Conservation (phyloP, 2,329 filamentous ascomycete genomes). For the Hymenoscyphus albidus region DNA sequence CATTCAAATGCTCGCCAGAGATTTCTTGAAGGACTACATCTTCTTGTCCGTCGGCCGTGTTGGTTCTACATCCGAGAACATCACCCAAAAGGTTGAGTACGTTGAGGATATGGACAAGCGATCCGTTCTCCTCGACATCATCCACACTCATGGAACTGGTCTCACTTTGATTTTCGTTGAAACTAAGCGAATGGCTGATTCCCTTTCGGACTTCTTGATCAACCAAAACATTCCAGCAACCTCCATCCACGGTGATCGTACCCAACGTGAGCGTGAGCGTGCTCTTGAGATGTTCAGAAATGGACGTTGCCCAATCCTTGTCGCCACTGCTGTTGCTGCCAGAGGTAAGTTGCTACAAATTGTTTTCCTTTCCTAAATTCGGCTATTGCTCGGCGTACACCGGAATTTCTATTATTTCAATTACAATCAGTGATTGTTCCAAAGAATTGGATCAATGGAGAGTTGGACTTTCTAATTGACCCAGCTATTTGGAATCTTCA, state of each 20-base stretch:
- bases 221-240: constrained; percentile 98
- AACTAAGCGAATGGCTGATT: constrained; percentile 99
- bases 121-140: constrained; percentile 92
- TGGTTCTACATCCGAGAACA: constrained; percentile 99
- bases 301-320: constrained; percentile 90
- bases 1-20: constrained; percentile 97
- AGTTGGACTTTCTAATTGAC: too few species aligned
- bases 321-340: constrained; percentile 94
- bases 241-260: constrained; percentile 97
- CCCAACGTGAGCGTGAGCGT: constrained; percentile 97
- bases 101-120: constrained; percentile 97
- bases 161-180: constrained; percentile 97
- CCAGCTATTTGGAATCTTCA: too few species aligned
- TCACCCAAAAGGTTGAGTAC: constrained; percentile 98
- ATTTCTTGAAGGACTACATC: constrained; percentile 98
- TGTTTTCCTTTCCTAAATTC: too few species aligned
- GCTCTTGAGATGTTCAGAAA: constrained; percentile 97
- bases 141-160: constrained; percentile 87
- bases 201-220: constrained; percentile 94
- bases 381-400: too few species aligned
- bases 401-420: too few species aligned
- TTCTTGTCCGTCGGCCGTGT: constrained; percentile 99
- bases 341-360: constrained; percentile 37
- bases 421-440: too few species aligned
- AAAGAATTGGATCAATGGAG: too few species aligned